phyloP scores from a whole-genome alignment of 2,329 filamentous ascomycete species.

The Alternaria sp. region DNA sequence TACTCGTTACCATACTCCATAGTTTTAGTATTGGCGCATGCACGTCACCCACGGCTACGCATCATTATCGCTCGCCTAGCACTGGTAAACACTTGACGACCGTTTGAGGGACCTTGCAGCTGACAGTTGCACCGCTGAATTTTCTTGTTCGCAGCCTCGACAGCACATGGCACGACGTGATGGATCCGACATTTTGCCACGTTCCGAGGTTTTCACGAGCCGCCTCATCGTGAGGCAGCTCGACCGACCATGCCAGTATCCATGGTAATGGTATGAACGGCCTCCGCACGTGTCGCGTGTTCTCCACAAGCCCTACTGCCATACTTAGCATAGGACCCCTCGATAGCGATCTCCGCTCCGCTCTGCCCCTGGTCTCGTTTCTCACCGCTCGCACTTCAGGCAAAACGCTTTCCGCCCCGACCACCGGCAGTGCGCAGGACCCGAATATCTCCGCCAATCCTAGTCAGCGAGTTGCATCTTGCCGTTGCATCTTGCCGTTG shows the following conservation, averaged over 20 bases:
- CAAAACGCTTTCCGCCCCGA: constrained; percentile 31
- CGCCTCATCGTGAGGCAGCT: neutral
- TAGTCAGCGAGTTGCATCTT: constrained; percentile 6
- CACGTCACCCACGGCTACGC: constrained; percentile 34
- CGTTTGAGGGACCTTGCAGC: constrained; percentile 7
- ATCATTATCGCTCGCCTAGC: constrained; percentile 22
- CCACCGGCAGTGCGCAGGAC: constrained; percentile 17
- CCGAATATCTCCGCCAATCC: constrained; percentile 30
- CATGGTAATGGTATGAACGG: constrained; percentile 4
- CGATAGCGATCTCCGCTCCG: constrained; percentile 32
- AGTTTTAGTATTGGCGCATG: constrained; percentile 27
- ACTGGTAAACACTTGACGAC: constrained; percentile 4
- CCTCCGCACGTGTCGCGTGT: constrained; percentile 25
- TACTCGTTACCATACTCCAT: constrained; percentile 34
- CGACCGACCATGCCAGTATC: neutral
- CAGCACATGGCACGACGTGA: neutral
- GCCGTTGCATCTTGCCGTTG: constrained; percentile 4
- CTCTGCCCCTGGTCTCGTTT: constrained; percentile 17
- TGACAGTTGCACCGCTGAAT: constrained; percentile 1
- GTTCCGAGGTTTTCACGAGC: neutral
- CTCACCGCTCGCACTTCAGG: constrained; percentile 35
- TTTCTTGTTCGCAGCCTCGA: neutral
- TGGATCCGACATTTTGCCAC: neutral
- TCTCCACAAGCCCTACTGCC: constrained; percentile 17
- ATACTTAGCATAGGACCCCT: constrained; percentile 14